Conservation (phyloP, 169 alveolate genomes). For the Perkinsus marinus region DNA sequence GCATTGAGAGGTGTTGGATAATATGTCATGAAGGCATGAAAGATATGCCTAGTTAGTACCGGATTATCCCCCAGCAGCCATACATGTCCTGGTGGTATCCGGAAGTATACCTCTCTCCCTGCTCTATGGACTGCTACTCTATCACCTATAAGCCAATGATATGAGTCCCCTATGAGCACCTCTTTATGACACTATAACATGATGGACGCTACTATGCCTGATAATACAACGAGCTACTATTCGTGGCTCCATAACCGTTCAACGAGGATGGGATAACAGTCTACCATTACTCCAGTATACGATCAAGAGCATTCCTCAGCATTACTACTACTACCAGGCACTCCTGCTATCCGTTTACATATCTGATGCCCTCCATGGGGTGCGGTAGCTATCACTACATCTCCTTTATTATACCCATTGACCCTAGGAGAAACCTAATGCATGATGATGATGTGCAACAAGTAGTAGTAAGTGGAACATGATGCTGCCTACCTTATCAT, state of each 20-base stretch:
- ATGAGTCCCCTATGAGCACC: too few species aligned
- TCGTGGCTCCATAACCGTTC: too few species aligned
- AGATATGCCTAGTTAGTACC: neutral
- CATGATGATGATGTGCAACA: too few species aligned
- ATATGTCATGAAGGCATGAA: too few species aligned
- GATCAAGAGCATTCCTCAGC: too few species aligned
- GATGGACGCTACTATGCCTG: too few species aligned
- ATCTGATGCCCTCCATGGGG: neutral
- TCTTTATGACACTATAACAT: too few species aligned
- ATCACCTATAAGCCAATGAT: neutral
- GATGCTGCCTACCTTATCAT: neutral
- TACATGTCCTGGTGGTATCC: neutral
- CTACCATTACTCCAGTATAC: too few species aligned
- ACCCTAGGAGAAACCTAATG: neutral
- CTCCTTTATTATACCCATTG: neutral
- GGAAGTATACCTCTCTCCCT: neutral
- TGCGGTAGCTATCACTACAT: neutral
- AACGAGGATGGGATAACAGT: too few species aligned
- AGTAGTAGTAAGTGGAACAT: neutral
- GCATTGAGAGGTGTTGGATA: too few species aligned
- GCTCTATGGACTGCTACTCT: neutral
- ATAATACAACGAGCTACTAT: too few species aligned
- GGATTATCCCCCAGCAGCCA: neutral
- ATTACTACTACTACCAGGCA: neutral
- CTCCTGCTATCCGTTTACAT: neutral